Evolutionary conservation across 768 basidiomycete species (phyloP).

Genomic region (Leccinum imitatum): DNA sequence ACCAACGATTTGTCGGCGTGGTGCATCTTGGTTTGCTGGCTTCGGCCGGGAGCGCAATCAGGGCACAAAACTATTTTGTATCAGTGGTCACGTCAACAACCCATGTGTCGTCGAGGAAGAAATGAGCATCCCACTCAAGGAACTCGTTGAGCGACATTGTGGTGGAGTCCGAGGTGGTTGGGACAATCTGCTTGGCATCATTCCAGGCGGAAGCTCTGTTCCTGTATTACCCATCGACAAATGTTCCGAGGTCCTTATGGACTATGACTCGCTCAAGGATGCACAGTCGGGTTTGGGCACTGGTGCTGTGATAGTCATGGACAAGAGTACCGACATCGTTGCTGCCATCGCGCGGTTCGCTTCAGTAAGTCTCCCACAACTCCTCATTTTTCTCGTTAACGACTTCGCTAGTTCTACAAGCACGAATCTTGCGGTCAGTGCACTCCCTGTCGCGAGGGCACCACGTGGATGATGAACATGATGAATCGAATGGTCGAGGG

Average conservation of each 20-base stretch:
- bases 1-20: constrained; percentile 92
- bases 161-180: constrained; percentile 94
- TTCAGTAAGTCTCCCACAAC: constrained; percentile 43
- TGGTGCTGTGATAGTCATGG: constrained; percentile 98
- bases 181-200: constrained; percentile 96
- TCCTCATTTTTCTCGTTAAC: constrained; percentile 3
- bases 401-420: constrained; percentile 79
- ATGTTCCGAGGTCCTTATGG: constrained; percentile 93
- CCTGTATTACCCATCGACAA: constrained; percentile 84
- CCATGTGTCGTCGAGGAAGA: constrained; percentile 98
- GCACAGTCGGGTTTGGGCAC: constrained; percentile 96
- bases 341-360: constrained; percentile 93
- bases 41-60: constrained; percentile 93
- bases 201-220: constrained; percentile 94
- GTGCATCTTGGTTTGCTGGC: constrained; percentile 84
- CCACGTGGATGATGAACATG: constrained; percentile 99
- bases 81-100: constrained; percentile 97
- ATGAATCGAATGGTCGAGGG: constrained; percentile 97
- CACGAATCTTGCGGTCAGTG: constrained; percentile 99
- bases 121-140: constrained; percentile 95
- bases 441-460: constrained; percentile 91
- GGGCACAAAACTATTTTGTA: constrained; percentile 96
- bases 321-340: constrained; percentile 95
- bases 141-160: constrained; percentile 95
- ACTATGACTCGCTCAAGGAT: constrained; percentile 97